Base-by-base conservation (phyloP, 345 rosid species). In the Pseudoturritis turrita region DNA sequence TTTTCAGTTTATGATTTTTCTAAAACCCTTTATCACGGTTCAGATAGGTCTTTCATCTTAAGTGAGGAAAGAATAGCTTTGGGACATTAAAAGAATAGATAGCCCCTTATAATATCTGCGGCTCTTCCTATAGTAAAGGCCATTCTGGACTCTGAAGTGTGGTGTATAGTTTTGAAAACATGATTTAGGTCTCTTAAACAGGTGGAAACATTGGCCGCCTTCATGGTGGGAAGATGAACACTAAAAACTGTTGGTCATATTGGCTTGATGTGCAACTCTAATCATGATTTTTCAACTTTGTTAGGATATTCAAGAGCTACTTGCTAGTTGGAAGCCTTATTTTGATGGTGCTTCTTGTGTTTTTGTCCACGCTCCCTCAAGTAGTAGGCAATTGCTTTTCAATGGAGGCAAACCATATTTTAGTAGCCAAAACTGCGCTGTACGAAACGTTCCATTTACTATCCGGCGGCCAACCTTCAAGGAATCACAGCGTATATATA, bases 401-500 rank as follows among this genome's bases (percentile, higher is more conserved):
- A 78, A 70, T 79, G 97, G 89, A 45, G 85, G 85, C 69, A 89
- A 83, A 80, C 85, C 88, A 5, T 81, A 72, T 77, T 91, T 95
- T 77, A 84, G 88, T 77, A 77, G 73, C 76, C 88, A 77, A 44
- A 77, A 70, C 36, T 87, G 82, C 15, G 79, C 79, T 35, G 62
- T 88, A 56, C 83, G 83, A 43, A 83, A 82, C 43, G 69, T 91
- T 69, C 96, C 96, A 11, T 51, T 91, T 70, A 80, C 77, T 65
- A 85, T 89, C 47, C 86, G 88, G 43, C 86, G 99, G 78, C 99
- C 99, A 54, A 95, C 98, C 54, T 71, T 89, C 43, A 95, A 95
- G 83, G 99, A 95, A 81, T 88, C 84, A 23, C 85, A 77, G 47
- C 93, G 85, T 44, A 62, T 95, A 62, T 89, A 88, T 73, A 81